phyloP scores from a whole-genome alignment of 192 early-diverging fungal species.

The Linnemannia hyalina region DNA sequence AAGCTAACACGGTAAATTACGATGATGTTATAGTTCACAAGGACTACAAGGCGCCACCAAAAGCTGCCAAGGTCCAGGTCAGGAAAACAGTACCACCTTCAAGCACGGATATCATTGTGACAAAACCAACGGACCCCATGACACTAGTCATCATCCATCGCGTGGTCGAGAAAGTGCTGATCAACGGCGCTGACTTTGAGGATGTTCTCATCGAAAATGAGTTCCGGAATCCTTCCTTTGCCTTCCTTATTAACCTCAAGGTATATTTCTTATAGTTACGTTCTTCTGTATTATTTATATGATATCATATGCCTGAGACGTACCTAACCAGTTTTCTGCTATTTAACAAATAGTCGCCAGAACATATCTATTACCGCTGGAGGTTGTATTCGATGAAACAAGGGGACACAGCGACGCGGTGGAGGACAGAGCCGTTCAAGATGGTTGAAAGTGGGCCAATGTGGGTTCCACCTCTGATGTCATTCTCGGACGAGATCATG shows the following conservation, averaged over 20 bases:
- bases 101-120: slow-evolving; percentile 76
- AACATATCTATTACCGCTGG: slow-evolving; percentile 95
- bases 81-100: slow-evolving; percentile 53
- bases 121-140: slow-evolving; percentile 67
- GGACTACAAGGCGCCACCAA: slow-evolving; percentile 39
- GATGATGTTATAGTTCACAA: slow-evolving; percentile 20
- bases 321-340: neutral
- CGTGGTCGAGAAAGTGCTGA: slow-evolving; percentile 82
- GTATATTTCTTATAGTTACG: slow-evolving; percentile 46
- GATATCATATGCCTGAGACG: neutral
- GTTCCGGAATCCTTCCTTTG: slow-evolving; percentile 72
- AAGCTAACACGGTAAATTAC: neutral
- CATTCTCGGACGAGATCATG: slow-evolving; percentile 76
- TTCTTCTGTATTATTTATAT: neutral
- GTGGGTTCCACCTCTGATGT: slow-evolving; percentile 88
- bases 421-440: slow-evolving; percentile 85
- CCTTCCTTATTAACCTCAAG: slow-evolving; percentile 79
- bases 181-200: slow-evolving; percentile 82
- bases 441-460: slow-evolving; percentile 88
- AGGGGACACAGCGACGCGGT: slow-evolving; percentile 79
- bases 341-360: slow-evolving; percentile 60
- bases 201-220: slow-evolving; percentile 59
- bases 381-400: slow-evolving; percentile 90
- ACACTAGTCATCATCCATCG: slow-evolving; percentile 83
- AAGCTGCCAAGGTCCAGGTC: slow-evolving; percentile 30